Base-by-base conservation (phyloP, 306 rosid genomes). In the Cajanus cajan region DNA sequence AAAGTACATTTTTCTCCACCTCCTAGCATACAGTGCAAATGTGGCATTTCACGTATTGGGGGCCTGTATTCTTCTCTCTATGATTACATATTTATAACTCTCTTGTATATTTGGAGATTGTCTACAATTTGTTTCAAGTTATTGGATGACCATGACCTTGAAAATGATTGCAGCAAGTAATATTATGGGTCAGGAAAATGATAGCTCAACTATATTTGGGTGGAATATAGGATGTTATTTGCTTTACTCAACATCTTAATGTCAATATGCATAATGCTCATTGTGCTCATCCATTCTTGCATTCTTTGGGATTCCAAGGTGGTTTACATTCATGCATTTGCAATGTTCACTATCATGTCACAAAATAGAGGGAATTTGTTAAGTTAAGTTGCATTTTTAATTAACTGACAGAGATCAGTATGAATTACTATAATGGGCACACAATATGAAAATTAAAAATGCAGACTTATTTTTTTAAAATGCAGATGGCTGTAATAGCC, bases 21-120 rank as follows among this genome's bases (percentile, higher is more conserved):
- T 79, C 28, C 33, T 51, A 72, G 74, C 68, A 67, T 70, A 68
- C 73, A 39, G 15, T 72, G 69, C 80, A 78, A 43, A 25, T 74
- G 51, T 76, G 18, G 31, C 39, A 50, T 68, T 61, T 37, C 62
- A 47, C 48, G 22, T 64, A 36, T 70, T 64, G 61, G 33, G 31
- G 45, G 45, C 18, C 37, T 19, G 14, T 64, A 36, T 80, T 77
- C 44, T 76, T 76, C 68, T 76, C 19, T 71, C 24, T 54, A 59
- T 2, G 52, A 59, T 36, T 31, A 73, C 77, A 65, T 57, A 65
- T 65, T 55, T 44, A 54, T 34, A 34, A 36, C 14, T 11, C 45
- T 6, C 76, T 71, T 21, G 45, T 75, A 48, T 7, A 40, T 71
- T 39, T 67, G 78, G 51, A 37, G 59, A 64, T 36, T 6, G 12